phyloP scores from a whole-genome alignment of 805 yeast genomes.

The Wickerhamia fluorescens region DNA sequence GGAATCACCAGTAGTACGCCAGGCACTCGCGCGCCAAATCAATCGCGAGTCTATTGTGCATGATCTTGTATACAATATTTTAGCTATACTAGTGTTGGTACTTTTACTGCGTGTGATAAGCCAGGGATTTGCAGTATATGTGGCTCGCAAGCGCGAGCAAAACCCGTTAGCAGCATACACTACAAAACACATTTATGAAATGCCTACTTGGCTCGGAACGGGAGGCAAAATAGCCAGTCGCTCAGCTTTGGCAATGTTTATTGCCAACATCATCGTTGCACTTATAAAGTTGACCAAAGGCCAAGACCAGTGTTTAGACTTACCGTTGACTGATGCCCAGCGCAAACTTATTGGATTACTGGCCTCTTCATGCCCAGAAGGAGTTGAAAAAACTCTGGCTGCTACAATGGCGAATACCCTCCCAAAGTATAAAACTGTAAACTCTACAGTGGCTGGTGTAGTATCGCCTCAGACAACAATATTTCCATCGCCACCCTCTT shows the following conservation, averaged over 20 bases:
- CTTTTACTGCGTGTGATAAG: too few species aligned
- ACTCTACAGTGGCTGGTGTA: neutral
- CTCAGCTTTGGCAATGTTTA: constrained; percentile 17
- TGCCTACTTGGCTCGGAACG: too few species aligned
- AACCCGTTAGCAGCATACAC: too few species aligned
- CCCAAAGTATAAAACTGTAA: neutral
- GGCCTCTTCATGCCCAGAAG: neutral
- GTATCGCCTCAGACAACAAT: neutral
- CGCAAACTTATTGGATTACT: constrained; percentile 39
- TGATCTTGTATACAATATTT: too few species aligned
- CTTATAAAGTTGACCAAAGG: constrained; percentile 27
- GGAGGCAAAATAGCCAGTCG: too few species aligned
- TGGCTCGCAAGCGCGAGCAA: too few species aligned
- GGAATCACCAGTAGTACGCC: constrained; percentile 36
- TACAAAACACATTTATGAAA: too few species aligned
- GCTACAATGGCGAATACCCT: constrained; percentile 1
- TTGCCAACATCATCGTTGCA: constrained; percentile 20
- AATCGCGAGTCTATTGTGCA: too few species aligned
- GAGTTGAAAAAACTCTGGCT: neutral
- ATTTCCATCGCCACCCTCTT: neutral
- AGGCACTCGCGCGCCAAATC: constrained; percentile 39
- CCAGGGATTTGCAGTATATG: too few species aligned
- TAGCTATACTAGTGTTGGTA: too few species aligned
- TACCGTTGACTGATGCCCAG: constrained; percentile 42
- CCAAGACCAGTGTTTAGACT: constrained; percentile 44